Evolutionary conservation across 2,329 filamentous ascomycete species (phyloP), one percentile per base, ranked within the genome.

Genomic region (Calonectria ilicicola): DNA sequence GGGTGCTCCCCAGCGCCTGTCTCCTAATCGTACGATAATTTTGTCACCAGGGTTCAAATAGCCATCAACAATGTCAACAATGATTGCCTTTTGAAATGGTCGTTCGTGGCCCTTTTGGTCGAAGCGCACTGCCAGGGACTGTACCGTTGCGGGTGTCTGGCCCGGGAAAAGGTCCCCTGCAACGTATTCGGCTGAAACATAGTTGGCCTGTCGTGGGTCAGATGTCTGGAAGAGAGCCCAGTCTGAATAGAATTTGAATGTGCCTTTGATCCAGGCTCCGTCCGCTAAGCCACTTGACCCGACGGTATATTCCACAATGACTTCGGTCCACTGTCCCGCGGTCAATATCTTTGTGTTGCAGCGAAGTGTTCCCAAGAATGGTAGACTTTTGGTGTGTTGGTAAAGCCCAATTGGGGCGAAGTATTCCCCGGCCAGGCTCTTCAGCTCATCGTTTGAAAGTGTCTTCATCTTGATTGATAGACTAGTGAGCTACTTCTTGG

Each of bases 201-300:
- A 82, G 62, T 83, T 83, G 51, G 83, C 78, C 26, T 73, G 49
- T 17, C 32, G 74, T 5, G 74, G 77, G 64, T 82, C 77, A 1
- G 82, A 80, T 3, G 82, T 83, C 66, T 83, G 81, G 60, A 83
- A 83, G 1, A 83, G 70, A 3, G 81, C 81, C 82, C 81, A 83
- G 72, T 83, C 82, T 35, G 82, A 83, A 72, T 84, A 84, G 46
- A 84, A 84, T 53, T 84, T 83, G 78, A 84, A 84, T 0, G 82
- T 84, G 2, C 82, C 82, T 65, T 84, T 84, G 63, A 84, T 83
- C 82, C 80, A 84, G 5, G 82, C 82, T 2, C 82, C 81, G 23
- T 75, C 75, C 17, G 75, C 75, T 2, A 75, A 69, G 23, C 73
- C 71, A 40, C 75, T 72, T n/a, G 67, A 66, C 2, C 82, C 82